Base-by-base conservation (phyloP, 495 filamentous ascomycete genomes). In the Penicillium coprophilum region DNA sequence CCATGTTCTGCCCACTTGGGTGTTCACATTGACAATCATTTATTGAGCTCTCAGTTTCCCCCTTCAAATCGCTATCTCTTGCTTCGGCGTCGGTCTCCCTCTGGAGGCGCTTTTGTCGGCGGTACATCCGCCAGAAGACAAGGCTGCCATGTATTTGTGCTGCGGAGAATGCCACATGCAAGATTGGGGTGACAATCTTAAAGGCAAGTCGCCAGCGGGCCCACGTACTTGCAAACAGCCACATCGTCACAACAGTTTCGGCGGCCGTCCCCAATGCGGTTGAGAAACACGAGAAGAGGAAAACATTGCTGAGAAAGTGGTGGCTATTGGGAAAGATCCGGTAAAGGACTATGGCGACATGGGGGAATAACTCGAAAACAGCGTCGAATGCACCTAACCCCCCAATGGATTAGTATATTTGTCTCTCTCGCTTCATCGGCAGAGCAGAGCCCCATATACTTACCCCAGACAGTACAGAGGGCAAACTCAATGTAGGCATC, bases 401-500 rank as follows among this genome's bases (percentile, higher is more conserved):
- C 11, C 8, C 3, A 15, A 3, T 15, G 13, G 8, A 32, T 39
- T 13, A 54, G 20, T 31, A 9, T 20, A 19, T 20, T 10, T 30
- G 20, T 1, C 23, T 31, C 6, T 9, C 8, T 21, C 12, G 7
- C n/a, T 10, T 40, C 3, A 13, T 2, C 13, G 0, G 12, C 6
- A 34, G 3, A 34, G 4, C 6, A 36, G 5, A n/a, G 34, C 34
- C 2, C 2, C 1, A 20, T 28, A 32, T 2, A 62, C 64, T 59
- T 66, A 80, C 77, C 78, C 78, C 77, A 80, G 1, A 79, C 71
- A 6, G 71, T 72, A 28, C 77, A 80, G 0, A 81, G 64, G 20
- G 76, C 71, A 30, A 79, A 81, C 46, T 81, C 76, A 38, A 79
- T 74, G 27, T 71, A 71, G 1, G 77, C 75, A 58, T 81, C 77